Conservation (phyloP, 2,329 filamentous ascomycete genomes). For the Chlorencoelia australis region DNA sequence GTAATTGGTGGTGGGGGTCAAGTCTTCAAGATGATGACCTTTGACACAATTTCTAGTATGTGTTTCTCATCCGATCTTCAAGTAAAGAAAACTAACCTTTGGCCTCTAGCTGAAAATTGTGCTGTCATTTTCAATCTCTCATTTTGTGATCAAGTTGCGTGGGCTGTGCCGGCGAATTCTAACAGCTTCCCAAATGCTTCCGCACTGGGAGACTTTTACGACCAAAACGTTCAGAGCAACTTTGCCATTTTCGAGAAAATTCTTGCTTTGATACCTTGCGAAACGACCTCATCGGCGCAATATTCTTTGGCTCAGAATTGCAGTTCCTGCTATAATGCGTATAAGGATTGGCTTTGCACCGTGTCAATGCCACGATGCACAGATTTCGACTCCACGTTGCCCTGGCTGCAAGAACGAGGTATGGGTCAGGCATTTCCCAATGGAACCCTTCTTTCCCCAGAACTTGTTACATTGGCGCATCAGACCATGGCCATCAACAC, state of each 20-base stretch:
- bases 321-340: conserved; percentile 64
- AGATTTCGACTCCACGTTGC: conserved; percentile 54
- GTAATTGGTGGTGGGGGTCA: conserved; percentile 62
- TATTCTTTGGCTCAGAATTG: conserved; percentile 78
- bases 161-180: conserved; percentile 78
- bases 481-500: conserved; percentile 31
- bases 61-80: conserved; percentile 1
- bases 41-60: conserved; percentile 68
- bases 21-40: conserved; percentile 63
- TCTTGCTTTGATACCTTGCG: conserved; percentile 76
- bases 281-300: conserved; percentile 58
- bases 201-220: conserved; percentile 63
- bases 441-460: conserved; percentile 41
- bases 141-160: conserved; percentile 82
- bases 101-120: conserved; percentile 63
- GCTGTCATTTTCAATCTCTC: conserved; percentile 76
- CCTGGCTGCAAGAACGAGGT: conserved; percentile 54
- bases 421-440: conserved; percentile 62
- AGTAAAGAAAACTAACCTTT: conserved; percentile 8
- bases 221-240: conserved; percentile 57
- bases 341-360: conserved; percentile 92
- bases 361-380: conserved; percentile 88
- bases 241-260: conserved; percentile 74
- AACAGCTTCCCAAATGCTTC: conserved; percentile 48
- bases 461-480: conserved; percentile 23